phyloP scores from a whole-genome alignment of 352 stramenopile species.

The Phytophthora parvispora region DNA sequence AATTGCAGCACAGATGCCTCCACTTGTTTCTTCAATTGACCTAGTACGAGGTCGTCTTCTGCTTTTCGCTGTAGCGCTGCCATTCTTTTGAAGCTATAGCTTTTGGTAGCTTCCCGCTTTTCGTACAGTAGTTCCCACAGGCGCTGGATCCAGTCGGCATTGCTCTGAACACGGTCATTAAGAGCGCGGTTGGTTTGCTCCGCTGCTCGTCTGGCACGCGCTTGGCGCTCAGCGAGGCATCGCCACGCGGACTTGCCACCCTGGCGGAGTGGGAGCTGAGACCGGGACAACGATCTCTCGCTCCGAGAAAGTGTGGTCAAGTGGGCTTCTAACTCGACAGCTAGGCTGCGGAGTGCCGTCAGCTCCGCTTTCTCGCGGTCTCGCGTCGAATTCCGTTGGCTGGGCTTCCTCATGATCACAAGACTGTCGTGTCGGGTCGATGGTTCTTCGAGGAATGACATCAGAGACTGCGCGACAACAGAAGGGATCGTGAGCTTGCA shows the following conservation, averaged over 20 bases:
- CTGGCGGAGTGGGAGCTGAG: background rate
- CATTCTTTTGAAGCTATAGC: background rate
- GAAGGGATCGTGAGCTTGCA: background rate
- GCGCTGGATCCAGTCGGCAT: conserved; percentile 43
- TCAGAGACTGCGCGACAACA: background rate
- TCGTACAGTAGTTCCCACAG: conserved; percentile 34
- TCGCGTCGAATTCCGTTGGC: conserved; percentile 33
- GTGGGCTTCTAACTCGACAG: conserved; percentile 18
- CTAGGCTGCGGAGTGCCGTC: conserved; percentile 15
- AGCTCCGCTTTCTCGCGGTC: conserved; percentile 37
- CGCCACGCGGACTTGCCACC: conserved; percentile 19
- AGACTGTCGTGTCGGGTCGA: background rate
- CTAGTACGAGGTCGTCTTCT: conserved; percentile 8
- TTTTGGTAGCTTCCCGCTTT: background rate
- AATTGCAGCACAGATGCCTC: background rate
- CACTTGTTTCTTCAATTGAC: conserved; percentile 5
- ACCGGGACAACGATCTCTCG: background rate
- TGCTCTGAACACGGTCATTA: conserved; percentile 19
- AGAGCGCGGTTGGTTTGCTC: conserved; percentile 16
- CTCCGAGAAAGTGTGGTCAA: background rate
- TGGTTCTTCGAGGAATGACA: conserved; percentile 3
- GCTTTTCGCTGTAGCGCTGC: conserved; percentile 3
- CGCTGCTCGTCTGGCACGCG: conserved; percentile 3
- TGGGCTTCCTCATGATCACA: background rate
- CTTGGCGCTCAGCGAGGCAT: conserved; percentile 23